Evolutionary conservation across 1,284 basidiomycete species (phyloP), one percentile per base, ranked within the genome.

Genomic region (Ganoderma sinense): DNA sequence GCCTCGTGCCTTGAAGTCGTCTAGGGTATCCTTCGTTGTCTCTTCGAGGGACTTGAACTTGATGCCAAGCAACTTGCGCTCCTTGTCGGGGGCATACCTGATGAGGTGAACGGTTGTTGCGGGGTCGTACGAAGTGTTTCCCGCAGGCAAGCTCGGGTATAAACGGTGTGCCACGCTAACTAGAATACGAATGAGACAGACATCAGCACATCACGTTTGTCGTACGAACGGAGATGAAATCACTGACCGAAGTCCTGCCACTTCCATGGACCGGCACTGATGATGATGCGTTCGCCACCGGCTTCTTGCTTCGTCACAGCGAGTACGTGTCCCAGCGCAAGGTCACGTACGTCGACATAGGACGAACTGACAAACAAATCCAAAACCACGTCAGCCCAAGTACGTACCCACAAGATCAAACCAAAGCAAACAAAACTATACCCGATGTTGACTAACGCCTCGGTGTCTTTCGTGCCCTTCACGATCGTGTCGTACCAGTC

Each of bases 291-390:
- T 72, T 94, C 80, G 0, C 87, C 88, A 0, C 90, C 91, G 13
- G 85, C 85, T 13, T 83, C 80, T 29, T 62, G 67, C 43, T 84
- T 83, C 41, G 84, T 82, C 5, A 92, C 80, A 0, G 90, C 87
- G 14, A 84, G 81, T 11, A 85, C 80, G 72, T 93, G 91, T 0
- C 86, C 88, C 5, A 83, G 79, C 0, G 87, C 91, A 29, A 92
- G 81, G 73, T 91, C 89, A 20, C 89, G 84, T 2, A 91, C 90
- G 71, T 92, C 89, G 48, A 90, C 84, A 80, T 84, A 90, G 20
- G 67, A 65, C 29, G 65, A 61, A 8, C 70, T 73, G 51, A 3
- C 18, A 8, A 43, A 43, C 10, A n/a, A 13, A 7, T 29, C 33
- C 40, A 18, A 13, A 7, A n/a, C 40, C 45, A 8, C 31, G 23